phyloP scores from a whole-genome alignment of 495 filamentous ascomycete species.

The Astrothelium macrocarpum region DNA sequence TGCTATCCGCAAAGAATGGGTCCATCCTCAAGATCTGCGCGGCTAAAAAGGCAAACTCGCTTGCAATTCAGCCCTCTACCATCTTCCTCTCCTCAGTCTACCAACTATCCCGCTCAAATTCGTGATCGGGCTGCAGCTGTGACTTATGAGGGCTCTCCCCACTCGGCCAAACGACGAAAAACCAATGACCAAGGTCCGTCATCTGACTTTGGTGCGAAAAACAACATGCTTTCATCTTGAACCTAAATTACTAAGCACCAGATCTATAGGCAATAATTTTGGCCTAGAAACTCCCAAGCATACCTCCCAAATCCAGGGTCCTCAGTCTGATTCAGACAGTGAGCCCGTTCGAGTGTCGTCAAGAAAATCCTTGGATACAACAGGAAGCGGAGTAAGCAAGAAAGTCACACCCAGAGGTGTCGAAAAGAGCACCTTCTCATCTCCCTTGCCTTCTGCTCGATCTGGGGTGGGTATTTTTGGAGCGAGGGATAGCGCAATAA shows the following conservation, averaged over 20 bases:
- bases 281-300: neutral
- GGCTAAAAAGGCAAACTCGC: constrained; percentile 24
- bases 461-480: neutral
- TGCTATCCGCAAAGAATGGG: too few relatives aligned
- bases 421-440: neutral
- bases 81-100: constrained; percentile 24
- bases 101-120: constrained; percentile 18
- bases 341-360: neutral
- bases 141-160: constrained; percentile 17
- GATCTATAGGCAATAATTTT: neutral
- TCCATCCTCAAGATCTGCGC: neutral
- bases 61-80: constrained; percentile 29
- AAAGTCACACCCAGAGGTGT: neutral
- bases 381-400: neutral
- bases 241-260: neutral
- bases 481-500: neutral
- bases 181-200: neutral
- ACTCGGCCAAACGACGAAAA: constrained; percentile 23
- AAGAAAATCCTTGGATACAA: neutral
- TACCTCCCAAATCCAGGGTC: neutral
- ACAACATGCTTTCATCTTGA: neutral
- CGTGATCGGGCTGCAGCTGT: constrained; percentile 25
- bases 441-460: neutral
- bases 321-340: neutral
- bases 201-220: neutral